Evolutionary conservation across 2,329 filamentous ascomycete genomes (phyloP).

Genomic region (Rutstroemia sydowiana): DNA sequence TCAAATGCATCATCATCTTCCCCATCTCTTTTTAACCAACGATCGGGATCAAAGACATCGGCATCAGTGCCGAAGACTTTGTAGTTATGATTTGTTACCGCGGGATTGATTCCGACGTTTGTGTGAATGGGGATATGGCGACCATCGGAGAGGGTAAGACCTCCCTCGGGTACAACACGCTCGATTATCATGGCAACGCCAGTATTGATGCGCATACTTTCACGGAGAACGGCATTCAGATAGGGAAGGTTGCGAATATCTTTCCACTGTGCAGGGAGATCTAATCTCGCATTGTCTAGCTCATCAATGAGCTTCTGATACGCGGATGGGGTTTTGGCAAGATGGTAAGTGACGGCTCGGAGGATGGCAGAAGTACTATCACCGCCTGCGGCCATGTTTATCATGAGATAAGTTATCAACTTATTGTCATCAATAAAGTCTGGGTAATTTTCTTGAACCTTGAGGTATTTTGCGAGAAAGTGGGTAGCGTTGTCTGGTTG

Average conservation of each 20-base stretch:
- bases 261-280: neutral
- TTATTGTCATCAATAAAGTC: neutral
- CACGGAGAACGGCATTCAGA: neutral
- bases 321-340: neutral
- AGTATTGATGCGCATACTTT: neutral
- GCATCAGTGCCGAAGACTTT: constrained; percentile 54
- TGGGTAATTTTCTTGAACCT: neutral
- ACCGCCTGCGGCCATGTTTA: neutral
- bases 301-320: neutral
- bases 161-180: constrained; percentile 3
- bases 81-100: constrained; percentile 42
- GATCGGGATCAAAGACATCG: constrained; percentile 50
- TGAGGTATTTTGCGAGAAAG: neutral
- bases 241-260: neutral
- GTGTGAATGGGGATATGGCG: constrained; percentile 43
- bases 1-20: neutral
- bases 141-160: constrained; percentile 2
- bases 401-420: neutral
- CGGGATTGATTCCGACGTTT: constrained; percentile 39
- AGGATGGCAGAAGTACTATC: neutral
- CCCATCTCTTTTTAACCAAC: constrained; percentile 33
- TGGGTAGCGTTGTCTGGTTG: neutral
- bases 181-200: neutral
- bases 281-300: neutral
- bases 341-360: neutral